Percentiles rank a stretch among this genome's conserved stretches.
Evolutionary conservation across 148 eudicot species (phyloP).

Genomic region (Vaccinium myrtillus): DNA sequence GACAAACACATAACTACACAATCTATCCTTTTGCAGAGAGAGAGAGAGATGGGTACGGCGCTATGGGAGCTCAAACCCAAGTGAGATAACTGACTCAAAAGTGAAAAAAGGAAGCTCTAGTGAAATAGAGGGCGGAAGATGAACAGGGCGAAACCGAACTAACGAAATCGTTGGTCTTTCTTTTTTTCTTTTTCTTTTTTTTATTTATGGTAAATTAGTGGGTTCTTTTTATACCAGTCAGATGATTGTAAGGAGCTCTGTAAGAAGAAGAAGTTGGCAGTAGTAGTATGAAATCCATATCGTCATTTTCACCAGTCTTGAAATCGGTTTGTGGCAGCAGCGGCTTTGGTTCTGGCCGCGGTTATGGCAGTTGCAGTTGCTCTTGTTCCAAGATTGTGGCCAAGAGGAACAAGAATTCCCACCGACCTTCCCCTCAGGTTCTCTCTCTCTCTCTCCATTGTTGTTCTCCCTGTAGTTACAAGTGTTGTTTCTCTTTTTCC

Average conservation of each 20-base stretch:
- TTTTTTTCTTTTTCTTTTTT: not conserved
- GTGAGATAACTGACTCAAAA: not conserved
- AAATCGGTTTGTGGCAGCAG: slow-evolving; percentile 10
- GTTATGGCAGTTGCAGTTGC: not conserved
- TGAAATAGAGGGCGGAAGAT: not conserved
- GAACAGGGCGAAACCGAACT: no score
- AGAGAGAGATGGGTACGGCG: not conserved
- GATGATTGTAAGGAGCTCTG: slow-evolving; percentile 15
- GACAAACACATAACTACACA: no score
- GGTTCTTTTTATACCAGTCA: not conserved
- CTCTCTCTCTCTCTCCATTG: not conserved
- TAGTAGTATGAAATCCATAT: slow-evolving; percentile 28
- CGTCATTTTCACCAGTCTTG: slow-evolving; percentile 19
- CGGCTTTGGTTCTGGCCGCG: not conserved
- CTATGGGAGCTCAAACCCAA: not conserved
- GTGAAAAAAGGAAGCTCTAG: not conserved
- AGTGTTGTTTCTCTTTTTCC: not conserved
- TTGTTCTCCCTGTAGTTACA: not conserved
- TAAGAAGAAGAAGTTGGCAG: not conserved
- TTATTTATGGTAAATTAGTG: not conserved
- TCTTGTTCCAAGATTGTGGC: slow-evolving; percentile 47
- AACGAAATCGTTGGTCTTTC: not conserved
- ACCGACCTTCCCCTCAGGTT: slow-evolving; percentile 38
- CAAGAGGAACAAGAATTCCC: slow-evolving; percentile 43
- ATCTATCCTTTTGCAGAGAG: not conserved